Evolutionary conservation across 768 basidiomycete species (phyloP), one percentile per base, ranked within the genome.

Genomic region (Kwoniella bestiolae): DNA sequence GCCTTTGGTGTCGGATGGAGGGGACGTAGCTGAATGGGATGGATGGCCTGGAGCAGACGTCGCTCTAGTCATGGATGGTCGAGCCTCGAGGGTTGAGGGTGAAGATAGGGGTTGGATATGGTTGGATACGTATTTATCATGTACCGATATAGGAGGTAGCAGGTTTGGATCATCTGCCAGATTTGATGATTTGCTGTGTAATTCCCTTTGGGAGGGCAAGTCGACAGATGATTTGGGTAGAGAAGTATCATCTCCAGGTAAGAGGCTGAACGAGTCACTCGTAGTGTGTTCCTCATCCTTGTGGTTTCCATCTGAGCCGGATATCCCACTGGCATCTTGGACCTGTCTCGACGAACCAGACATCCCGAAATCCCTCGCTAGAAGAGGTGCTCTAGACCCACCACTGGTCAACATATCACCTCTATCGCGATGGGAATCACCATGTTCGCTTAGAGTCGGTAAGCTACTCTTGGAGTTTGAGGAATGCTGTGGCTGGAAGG

Each of bases 61-160:
- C 3, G 65, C 53, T 45, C 68, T 8, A 29, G 38, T 44, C 25
- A 60, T 23, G 0, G 52, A 46, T 11, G 67, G 65, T 34, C 57
- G 46, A 53, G 31, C 9, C 31, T 56, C 53, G 51, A 56, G n/a
- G n/a, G 28, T 34, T 38, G 53, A 41, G 25, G 16, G 51, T 23
- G 56, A 14, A 32, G 35, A n/a, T 14, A 75, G 41, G 18, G 72
- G 70, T 31, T 59, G n/a, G 35, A 72, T 61, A 47, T 67, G 72
- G 5, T 26, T 63, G 1, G 73, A 70, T 16, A 77, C 53, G 52
- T 74, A 77, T 18, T 53, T 12, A 51, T 77, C 75, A 32, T 72
- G 71, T 18, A 70, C 60, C 6, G 68, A 66, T 26, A 56, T 28
- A 23, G 73, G 75, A 8, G 72, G 75, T 3, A 74, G 45, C 9